phyloP scores from a whole-genome alignment of 1,284 basidiomycete genomes.

The Fomitiporia mediterranea region DNA sequence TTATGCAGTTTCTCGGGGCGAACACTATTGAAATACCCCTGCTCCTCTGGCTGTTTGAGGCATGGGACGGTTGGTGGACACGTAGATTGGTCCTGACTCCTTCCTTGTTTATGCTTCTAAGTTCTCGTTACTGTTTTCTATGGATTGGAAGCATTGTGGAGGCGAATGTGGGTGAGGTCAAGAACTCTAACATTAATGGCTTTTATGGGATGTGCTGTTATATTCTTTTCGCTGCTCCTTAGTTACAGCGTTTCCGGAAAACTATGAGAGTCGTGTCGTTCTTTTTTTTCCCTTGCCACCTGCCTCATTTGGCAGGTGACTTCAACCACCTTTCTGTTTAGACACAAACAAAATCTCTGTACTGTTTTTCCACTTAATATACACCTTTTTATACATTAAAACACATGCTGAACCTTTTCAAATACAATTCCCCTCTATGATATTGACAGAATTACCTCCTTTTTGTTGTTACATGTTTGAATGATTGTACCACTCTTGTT shows the following conservation, averaged over 20 bases:
- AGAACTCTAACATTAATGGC: not conserved
- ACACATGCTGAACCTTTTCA: too few species aligned
- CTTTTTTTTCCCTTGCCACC: too few species aligned
- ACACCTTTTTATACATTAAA: too few species aligned
- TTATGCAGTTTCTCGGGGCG: not conserved
- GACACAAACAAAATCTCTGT: too few species aligned
- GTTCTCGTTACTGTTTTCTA: not conserved
- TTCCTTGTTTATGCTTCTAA: not conserved
- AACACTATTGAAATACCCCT: not conserved
- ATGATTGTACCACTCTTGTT: too few species aligned
- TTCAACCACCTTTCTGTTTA: not conserved
- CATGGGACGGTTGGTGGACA: not conserved
- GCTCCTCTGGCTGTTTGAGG: not conserved
- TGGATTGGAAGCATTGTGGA: not conserved
- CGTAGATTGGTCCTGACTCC: not conserved
- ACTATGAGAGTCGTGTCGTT: too few species aligned
- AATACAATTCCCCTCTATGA: too few species aligned
- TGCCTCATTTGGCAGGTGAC: too few species aligned
- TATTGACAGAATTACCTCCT: too few species aligned
- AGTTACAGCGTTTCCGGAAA: not conserved
- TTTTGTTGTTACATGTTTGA: too few species aligned
- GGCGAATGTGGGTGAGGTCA: not conserved
- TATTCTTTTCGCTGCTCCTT: not conserved
- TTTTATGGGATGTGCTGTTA: not conserved
- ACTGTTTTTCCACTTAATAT: too few species aligned